phyloP scores from a whole-genome alignment of 2,329 filamentous ascomycete species.

The Intubia oerlemansii region DNA sequence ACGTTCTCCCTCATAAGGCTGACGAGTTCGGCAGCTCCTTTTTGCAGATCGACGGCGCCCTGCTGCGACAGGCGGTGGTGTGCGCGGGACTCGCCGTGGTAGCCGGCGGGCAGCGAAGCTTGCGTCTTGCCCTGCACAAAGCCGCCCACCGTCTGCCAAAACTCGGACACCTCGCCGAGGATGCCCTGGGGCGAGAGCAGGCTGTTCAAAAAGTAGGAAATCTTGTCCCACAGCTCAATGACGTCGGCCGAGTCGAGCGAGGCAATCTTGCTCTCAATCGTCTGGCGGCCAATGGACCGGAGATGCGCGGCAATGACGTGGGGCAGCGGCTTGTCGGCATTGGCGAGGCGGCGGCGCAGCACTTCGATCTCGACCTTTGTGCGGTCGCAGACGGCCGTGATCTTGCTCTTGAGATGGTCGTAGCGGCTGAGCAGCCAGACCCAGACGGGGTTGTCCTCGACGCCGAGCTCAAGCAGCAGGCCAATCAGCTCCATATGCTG shows the following conservation, averaged over 20 bases:
- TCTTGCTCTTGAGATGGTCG: conserved; percentile 73
- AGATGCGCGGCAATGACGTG: conserved; percentile 55
- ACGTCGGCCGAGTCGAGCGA: conserved; percentile 62
- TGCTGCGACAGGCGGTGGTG: conserved; percentile 63
- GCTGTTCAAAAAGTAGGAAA: conserved; percentile 49
- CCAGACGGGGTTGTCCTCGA: conserved; percentile 92
- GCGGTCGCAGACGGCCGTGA: conserved; percentile 61
- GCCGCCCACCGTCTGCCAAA: conserved; percentile 79
- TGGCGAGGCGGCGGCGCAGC: conserved; percentile 58
- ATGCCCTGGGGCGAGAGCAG: conserved; percentile 64
- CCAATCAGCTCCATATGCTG: conserved; percentile 80
- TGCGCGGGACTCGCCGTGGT: conserved; percentile 57
- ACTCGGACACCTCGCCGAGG: conserved; percentile 74
- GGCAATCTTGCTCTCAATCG: conserved; percentile 34
- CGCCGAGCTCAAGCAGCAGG: conserved; percentile 76
- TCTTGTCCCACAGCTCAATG: conserved; percentile 83
- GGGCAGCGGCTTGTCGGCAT: conserved; percentile 39
- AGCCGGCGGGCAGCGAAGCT: conserved; percentile 54
- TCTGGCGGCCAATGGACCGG: conserved; percentile 47
- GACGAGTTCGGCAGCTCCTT: conserved; percentile 62
- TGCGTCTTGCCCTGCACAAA: conserved; percentile 81
- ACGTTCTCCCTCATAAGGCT: conserved; percentile 63
- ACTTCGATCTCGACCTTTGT: conserved; percentile 85
- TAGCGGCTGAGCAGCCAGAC: conserved; percentile 83
- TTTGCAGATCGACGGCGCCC: conserved; percentile 49